phyloP scores from a whole-genome alignment of 768 basidiomycete species.

The Antrodiella citrinella region DNA sequence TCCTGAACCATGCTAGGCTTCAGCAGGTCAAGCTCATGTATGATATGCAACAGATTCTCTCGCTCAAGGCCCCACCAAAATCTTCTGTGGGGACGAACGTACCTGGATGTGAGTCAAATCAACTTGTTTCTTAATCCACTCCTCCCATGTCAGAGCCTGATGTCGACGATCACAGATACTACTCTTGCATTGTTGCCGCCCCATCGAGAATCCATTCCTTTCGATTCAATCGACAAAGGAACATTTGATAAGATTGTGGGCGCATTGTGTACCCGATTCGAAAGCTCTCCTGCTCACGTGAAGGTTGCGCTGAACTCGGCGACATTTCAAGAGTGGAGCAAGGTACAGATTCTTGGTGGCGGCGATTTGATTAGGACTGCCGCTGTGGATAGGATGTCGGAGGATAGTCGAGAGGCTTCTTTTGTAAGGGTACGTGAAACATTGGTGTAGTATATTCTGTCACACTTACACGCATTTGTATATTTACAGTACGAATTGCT shows the following conservation, averaged over 20 bases:
- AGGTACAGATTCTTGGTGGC: constrained; percentile 15
- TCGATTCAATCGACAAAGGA: neutral
- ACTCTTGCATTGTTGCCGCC: neutral
- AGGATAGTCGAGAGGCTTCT: constrained; percentile 23
- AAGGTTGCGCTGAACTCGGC: constrained; percentile 4
- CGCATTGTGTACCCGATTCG: constrained; percentile 1
- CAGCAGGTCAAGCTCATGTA: constrained; percentile 5
- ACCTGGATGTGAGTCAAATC: neutral
- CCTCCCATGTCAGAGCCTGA: neutral
- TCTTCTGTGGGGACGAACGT: neutral
- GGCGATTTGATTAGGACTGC: constrained; percentile 25
- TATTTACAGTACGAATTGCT: constrained; percentile 24
- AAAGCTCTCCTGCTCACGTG: constrained; percentile 5
- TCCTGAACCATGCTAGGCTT: constrained; percentile 1
- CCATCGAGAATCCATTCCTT: neutral
- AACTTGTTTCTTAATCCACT: neutral
- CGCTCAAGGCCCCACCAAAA: neutral
- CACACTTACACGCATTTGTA: neutral
- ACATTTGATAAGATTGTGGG: neutral
- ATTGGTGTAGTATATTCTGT: neutral
- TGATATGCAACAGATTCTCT: neutral
- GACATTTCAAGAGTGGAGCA: constrained; percentile 20
- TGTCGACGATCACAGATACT: neutral
- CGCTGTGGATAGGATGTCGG: constrained; percentile 5
- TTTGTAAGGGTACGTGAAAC: constrained; percentile 24